Percentiles rank a stretch among this genome's conserved stretches.
phyloP scores from a whole-genome alignment of 805 yeast species.

The Yarrowia phangngaensis region DNA sequence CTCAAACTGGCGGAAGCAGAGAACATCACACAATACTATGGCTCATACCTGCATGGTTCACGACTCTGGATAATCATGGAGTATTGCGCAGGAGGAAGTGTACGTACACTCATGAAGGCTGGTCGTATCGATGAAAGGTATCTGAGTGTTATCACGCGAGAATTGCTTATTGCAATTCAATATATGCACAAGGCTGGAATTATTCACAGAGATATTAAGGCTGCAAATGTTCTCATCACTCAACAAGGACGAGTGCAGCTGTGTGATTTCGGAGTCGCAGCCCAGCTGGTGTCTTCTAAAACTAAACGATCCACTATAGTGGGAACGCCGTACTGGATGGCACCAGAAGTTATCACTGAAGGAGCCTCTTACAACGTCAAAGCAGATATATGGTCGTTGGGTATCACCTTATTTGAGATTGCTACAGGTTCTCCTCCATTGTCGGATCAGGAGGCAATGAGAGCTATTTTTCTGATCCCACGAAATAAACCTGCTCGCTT shows the following conservation, averaged over 20 bases:
- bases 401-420: constrained; percentile 88
- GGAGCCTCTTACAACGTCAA: constrained; percentile 52
- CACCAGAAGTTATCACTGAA: constrained; percentile 47
- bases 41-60: constrained; percentile 82
- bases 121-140: constrained; percentile 84
- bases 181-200: constrained; percentile 86
- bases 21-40: constrained; percentile 90
- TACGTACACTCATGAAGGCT: constrained; percentile 77
- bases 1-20: constrained; percentile 65
- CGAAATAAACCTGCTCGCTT: constrained; percentile 91
- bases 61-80: constrained; percentile 97
- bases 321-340: constrained; percentile 58
- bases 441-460: constrained; percentile 87
- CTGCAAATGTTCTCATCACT: constrained; percentile 87
- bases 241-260: constrained; percentile 86
- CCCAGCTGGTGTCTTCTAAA: constrained; percentile 72
- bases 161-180: constrained; percentile 68
- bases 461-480: constrained; percentile 92
- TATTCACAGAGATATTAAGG: constrained; percentile 93
- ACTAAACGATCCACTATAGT: constrained; percentile 91
- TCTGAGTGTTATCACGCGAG: constrained; percentile 80
- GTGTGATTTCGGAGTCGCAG: constrained; percentile 98
- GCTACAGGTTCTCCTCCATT: constrained; percentile 98
- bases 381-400: constrained; percentile 97
- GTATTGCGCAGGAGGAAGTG: constrained; percentile 93